A percentile compares a stretch with the other conserved stretches of the same genome.
phyloP scores from a whole-genome alignment of 2,329 filamentous ascomycete genomes.

The Diaporthe humulicola region DNA sequence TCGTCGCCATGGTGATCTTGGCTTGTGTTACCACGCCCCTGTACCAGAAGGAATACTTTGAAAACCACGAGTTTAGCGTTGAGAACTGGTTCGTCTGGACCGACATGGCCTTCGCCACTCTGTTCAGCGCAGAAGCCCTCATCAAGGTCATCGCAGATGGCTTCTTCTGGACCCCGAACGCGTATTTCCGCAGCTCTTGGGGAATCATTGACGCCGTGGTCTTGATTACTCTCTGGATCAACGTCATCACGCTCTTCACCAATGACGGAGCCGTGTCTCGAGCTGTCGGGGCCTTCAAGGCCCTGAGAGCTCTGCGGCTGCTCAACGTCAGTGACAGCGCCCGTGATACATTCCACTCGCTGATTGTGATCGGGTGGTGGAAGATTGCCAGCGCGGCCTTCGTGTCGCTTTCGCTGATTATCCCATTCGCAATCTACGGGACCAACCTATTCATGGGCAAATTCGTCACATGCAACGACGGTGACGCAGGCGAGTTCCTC shows the following conservation, averaged over 20 bases:
- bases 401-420: constrained; percentile 92
- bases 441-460: constrained; percentile 92
- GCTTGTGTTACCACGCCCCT: constrained; percentile 95
- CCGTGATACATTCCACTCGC: constrained; percentile 94
- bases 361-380: constrained; percentile 94
- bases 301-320: constrained; percentile 88
- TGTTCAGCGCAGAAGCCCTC: constrained; percentile 87
- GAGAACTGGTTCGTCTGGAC: constrained; percentile 96
- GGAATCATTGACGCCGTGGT: constrained; percentile 95
- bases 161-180: constrained; percentile 96
- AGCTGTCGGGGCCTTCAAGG: constrained; percentile 97
- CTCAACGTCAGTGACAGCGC: constrained; percentile 97
- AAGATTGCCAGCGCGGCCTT: constrained; percentile 94
- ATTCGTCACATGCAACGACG: constrained; percentile 85
- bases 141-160: constrained; percentile 97
- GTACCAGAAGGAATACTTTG: constrained; percentile 90
- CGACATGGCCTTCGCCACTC: constrained; percentile 87
- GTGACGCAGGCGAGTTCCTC: constrained; percentile 69
- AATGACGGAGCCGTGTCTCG: constrained; percentile 88
- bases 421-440: constrained; percentile 97
- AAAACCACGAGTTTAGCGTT: constrained; percentile 66
- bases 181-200: constrained; percentile 96
- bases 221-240: constrained; percentile 94
- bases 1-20: constrained; percentile 97
- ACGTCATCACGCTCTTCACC: constrained; percentile 85